phyloP scores from a whole-genome alignment of 1,284 basidiomycete species.

The Ganoderma resinaceum region DNA sequence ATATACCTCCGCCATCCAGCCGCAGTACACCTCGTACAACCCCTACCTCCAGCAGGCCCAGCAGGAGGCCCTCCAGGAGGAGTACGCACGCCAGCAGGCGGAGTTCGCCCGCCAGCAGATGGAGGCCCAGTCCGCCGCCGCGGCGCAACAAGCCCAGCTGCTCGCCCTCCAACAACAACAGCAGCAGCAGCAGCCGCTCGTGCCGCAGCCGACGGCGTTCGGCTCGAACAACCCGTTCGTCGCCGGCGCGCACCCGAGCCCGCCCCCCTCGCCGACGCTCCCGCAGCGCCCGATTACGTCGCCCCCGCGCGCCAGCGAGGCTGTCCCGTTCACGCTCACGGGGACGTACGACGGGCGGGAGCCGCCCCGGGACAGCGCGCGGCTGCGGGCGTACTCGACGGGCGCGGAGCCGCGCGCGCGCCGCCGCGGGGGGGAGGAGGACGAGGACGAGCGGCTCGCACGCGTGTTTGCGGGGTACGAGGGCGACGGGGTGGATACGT shows the following conservation, averaged over 20 bases:
- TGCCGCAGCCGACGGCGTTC: slow-evolving; percentile 65
- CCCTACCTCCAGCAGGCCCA: slow-evolving; percentile 93
- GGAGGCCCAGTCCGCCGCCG: slow-evolving; percentile 17
- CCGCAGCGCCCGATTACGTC: slow-evolving; percentile 25
- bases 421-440: slow-evolving; percentile 40
- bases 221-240: slow-evolving; percentile 97
- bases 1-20: slow-evolving; percentile 68
- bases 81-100: slow-evolving; percentile 75
- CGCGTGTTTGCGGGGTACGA: slow-evolving; percentile 33
- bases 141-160: slow-evolving; percentile 47
- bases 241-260: slow-evolving; percentile 49
- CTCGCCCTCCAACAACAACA: slow-evolving; percentile 39
- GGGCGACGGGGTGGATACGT: slow-evolving; percentile 43
- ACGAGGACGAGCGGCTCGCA: slow-evolving; percentile 60
- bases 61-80: slow-evolving; percentile 75
- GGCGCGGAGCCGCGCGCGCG: slow-evolving; percentile 29
- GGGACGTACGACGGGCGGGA: slow-evolving; percentile 28
- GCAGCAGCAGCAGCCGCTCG: slow-evolving; percentile 47
- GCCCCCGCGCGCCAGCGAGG: slow-evolving; percentile 36
- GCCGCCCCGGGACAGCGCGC: not conserved
- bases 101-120: slow-evolving; percentile 51
- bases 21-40: slow-evolving; percentile 85
- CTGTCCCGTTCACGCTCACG: slow-evolving; percentile 30
- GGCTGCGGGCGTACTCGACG: slow-evolving; percentile 34
- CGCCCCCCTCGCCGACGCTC: slow-evolving; percentile 45